Conservation (phyloP, 1,284 basidiomycete genomes). For the Amylostereum areolatum region DNA sequence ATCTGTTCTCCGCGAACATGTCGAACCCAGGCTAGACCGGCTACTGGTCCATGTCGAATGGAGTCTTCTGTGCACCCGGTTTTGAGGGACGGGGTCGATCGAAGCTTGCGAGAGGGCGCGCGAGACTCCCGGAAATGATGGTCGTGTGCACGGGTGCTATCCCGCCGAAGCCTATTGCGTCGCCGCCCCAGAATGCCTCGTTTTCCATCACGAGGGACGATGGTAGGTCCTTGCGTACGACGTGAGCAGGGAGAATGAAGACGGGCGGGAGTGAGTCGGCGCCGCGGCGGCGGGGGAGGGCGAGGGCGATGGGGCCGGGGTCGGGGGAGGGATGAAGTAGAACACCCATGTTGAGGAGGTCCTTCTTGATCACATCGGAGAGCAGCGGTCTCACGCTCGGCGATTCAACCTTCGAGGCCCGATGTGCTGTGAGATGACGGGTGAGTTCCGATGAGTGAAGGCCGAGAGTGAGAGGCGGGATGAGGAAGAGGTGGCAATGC, state of each 20-base stretch:
- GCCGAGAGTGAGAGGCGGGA: too few relatives aligned
- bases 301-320: constrained; percentile 31
- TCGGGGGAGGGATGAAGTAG: constrained; percentile 39
- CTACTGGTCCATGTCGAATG: constrained; percentile 4
- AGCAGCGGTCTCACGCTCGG: constrained; percentile 87
- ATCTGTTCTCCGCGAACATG: constrained; percentile 68
- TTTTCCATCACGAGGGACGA: constrained; percentile 40
- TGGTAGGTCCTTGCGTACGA: constrained; percentile 81
- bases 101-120: constrained; percentile 23
- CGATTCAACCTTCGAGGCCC: constrained; percentile 87
- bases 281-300: constrained; percentile 17
- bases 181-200: constrained; percentile 74
- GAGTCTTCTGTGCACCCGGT: constrained; percentile 14
- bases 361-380: constrained; percentile 87
- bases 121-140: constrained; percentile 57
- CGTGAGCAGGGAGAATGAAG: constrained; percentile 49
- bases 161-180: constrained; percentile 47
- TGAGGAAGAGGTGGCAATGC: too few relatives aligned
- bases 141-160: constrained; percentile 84
- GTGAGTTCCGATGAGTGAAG: constrained; percentile 10
- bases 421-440: constrained; percentile 69
- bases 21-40: constrained; percentile 42
- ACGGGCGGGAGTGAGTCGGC: background rate
- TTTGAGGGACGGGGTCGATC: constrained; percentile 65
- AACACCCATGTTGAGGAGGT: constrained; percentile 54